Evolutionary conservation across 768 basidiomycete genomes (phyloP).

Genomic region (Baorangia bicolor): DNA sequence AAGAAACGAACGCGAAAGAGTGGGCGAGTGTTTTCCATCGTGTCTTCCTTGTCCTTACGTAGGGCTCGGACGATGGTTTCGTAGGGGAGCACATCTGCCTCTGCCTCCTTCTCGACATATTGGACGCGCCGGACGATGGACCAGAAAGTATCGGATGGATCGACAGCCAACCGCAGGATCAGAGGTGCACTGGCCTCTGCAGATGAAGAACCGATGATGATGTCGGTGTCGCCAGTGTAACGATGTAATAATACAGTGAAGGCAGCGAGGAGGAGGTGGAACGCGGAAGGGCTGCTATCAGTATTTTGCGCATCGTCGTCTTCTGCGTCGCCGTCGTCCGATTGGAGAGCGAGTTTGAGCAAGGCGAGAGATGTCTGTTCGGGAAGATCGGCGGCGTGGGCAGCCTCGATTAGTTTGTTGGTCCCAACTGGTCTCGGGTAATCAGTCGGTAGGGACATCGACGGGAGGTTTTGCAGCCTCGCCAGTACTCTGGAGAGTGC

Average conservation of each 20-base stretch:
- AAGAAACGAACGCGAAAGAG: conserved; percentile 97
- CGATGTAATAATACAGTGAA: conserved; percentile 90
- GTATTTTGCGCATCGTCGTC: conserved; percentile 47
- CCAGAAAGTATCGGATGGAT: conserved; percentile 88
- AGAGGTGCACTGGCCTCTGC: conserved; percentile 74
- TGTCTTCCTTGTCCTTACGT: conserved; percentile 62
- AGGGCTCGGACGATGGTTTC: conserved; percentile 71
- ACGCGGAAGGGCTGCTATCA: conserved; percentile 66
- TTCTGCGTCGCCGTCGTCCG: conserved; percentile 49
- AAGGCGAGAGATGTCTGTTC: conserved; percentile 74
- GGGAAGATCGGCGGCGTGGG: conserved; percentile 68
- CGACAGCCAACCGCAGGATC: conserved; percentile 78
- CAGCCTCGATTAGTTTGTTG: conserved; percentile 82
- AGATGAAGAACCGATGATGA: conserved; percentile 88
- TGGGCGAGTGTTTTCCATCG: conserved; percentile 48
- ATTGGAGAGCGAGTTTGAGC: conserved; percentile 77
- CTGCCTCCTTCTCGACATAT: conserved; percentile 79
- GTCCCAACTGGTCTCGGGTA: conserved; percentile 81
- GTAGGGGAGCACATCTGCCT: conserved; percentile 78
- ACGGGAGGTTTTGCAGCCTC: conserved; percentile 78
- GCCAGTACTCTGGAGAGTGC: conserved; percentile 53
- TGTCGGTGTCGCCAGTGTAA: conserved; percentile 93
- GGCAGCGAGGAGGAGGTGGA: conserved; percentile 89
- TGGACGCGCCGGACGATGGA: conserved; percentile 84
- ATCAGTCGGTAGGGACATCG: conserved; percentile 92